Conservation (phyloP, 2,329 filamentous ascomycete species). For the Ceratocystis eucalypticola region DNA sequence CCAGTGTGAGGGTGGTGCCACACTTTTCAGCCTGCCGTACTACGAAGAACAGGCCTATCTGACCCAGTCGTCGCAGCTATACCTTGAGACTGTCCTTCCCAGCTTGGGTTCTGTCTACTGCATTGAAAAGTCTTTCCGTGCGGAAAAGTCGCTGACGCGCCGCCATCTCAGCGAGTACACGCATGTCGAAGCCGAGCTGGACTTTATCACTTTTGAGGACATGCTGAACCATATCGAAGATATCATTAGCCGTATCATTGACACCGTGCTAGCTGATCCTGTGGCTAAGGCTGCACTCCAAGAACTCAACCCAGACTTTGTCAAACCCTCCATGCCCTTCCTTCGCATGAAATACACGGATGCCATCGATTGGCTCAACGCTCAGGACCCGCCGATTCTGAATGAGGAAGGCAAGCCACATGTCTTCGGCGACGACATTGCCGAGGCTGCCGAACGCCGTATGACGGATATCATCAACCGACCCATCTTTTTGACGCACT, state of each 20-base stretch:
- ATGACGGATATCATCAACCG: slow-evolving; percentile 97
- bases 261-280: slow-evolving; percentile 60
- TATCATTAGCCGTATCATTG: slow-evolving; percentile 74
- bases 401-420: slow-evolving; percentile 90
- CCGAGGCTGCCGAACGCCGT: slow-evolving; percentile 85
- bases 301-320: slow-evolving; percentile 82
- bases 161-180: slow-evolving; percentile 94
- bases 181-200: slow-evolving; percentile 89
- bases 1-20: slow-evolving; percentile 83
- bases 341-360: slow-evolving; percentile 89
- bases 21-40: slow-evolving; percentile 79
- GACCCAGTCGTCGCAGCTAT: slow-evolving; percentile 92
- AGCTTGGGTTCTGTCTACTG: slow-evolving; percentile 92
- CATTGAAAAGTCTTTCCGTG: slow-evolving; percentile 96
- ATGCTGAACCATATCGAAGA: slow-evolving; percentile 77
- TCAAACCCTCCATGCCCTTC: slow-evolving; percentile 71
- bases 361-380: slow-evolving; percentile 84
- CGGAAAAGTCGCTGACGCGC: slow-evolving; percentile 87
- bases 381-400: slow-evolving; percentile 63
- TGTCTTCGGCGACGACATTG: slow-evolving; percentile 91
- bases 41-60: slow-evolving; percentile 85
- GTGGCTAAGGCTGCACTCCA: slow-evolving; percentile 60
- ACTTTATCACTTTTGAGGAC: slow-evolving; percentile 88
- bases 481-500: slow-evolving; percentile 93
- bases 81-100: slow-evolving; percentile 87